phyloP scores from a whole-genome alignment of 129 eudicot species.

The Arctium minus region DNA sequence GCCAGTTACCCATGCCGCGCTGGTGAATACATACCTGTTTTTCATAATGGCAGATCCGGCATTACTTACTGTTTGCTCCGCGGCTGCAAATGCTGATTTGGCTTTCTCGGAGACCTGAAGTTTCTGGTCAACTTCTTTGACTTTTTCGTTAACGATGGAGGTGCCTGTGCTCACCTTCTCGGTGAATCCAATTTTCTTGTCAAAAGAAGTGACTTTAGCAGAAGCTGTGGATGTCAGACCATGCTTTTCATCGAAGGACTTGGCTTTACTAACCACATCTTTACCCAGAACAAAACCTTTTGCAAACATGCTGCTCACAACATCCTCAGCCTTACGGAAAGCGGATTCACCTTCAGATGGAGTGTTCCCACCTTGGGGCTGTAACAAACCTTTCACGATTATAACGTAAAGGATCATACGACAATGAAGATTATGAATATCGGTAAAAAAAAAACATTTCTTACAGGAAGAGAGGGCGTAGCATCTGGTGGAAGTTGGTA shows the following conservation, averaged over 20 bases:
- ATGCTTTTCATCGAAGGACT: slow-evolving; percentile 65
- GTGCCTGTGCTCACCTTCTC: slow-evolving; percentile 69
- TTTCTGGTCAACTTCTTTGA: slow-evolving; percentile 66
- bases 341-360: slow-evolving; percentile 54
- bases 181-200: slow-evolving; percentile 66
- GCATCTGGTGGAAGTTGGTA: slow-evolving; percentile 76
- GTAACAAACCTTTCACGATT: background rate
- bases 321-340: slow-evolving; percentile 76
- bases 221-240: slow-evolving; percentile 62
- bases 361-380: slow-evolving; percentile 37
- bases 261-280: slow-evolving; percentile 68
- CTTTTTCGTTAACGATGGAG: slow-evolving; percentile 61
- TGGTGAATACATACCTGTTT: slow-evolving; percentile 57
- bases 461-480: slow-evolving; percentile 46
- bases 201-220: slow-evolving; percentile 63
- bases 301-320: slow-evolving; percentile 73
- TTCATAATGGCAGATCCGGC: slow-evolving; percentile 86
- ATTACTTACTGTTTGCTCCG: slow-evolving; percentile 66
- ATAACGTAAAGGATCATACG: background rate
- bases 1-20: slow-evolving; percentile 69
- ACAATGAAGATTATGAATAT: background rate
- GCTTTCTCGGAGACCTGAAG: slow-evolving; percentile 79
- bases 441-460: background rate
- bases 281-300: slow-evolving; percentile 70
- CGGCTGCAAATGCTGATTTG: slow-evolving; percentile 67